Conservation (phyloP, 176 grass and related monocot genomes). For the Lolium perenne region DNA sequence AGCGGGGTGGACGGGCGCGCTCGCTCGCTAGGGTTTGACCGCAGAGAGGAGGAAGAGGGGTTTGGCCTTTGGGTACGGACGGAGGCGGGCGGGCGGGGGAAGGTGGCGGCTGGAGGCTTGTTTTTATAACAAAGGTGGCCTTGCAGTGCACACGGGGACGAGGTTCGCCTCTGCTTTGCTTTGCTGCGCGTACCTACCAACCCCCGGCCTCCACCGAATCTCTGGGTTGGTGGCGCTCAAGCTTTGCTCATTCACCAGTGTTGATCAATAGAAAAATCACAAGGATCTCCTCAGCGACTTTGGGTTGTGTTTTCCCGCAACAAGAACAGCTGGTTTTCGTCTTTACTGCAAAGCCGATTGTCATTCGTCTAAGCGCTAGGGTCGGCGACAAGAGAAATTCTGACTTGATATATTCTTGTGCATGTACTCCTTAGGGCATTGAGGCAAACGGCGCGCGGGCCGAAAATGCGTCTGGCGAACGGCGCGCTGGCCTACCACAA, state of each 20-base stretch:
- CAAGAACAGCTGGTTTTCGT: neutral
- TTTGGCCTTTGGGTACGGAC: slow-evolving; percentile 40
- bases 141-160: slow-evolving; percentile 2
- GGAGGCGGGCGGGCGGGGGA: slow-evolving; percentile 22
- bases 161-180: neutral
- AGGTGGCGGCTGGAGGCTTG: slow-evolving; percentile 37
- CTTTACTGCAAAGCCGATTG: neutral
- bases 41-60: neutral
- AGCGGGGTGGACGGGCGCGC: neutral
- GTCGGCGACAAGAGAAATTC: neutral
- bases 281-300: slow-evolving; percentile 12
- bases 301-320: neutral
- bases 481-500: too few relatives aligned
- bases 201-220: slow-evolving; percentile 8
- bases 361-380: neutral
- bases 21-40: slow-evolving; percentile 50
- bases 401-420: neutral
- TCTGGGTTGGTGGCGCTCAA: neutral
- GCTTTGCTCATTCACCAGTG: neutral
- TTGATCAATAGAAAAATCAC: neutral
- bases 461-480: too few relatives aligned
- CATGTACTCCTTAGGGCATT: too few relatives aligned
- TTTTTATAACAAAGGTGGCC: slow-evolving; percentile 1
- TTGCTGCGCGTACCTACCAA: neutral
- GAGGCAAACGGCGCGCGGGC: too few relatives aligned